A percentile compares a stretch with the other conserved stretches of the same genome.
Conservation (phyloP, 768 basidiomycete genomes). For the Sistotremastrum suecicum region DNA sequence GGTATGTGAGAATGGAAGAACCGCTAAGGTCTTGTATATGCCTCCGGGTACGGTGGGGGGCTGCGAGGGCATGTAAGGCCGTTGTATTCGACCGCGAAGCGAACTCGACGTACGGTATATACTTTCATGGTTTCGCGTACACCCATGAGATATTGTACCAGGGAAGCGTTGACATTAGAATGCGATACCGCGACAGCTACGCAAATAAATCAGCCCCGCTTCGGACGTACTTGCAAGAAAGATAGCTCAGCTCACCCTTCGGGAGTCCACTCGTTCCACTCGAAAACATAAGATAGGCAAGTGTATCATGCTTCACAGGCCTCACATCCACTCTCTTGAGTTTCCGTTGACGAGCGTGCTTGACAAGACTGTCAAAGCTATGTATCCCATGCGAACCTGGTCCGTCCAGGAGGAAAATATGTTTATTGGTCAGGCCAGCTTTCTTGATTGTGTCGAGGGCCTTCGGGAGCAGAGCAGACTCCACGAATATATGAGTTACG, state of each 20-base stretch:
- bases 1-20: constrained; percentile 55
- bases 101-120: constrained; percentile 20
- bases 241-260: constrained; percentile 33
- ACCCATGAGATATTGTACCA: constrained; percentile 14
- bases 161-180: constrained; percentile 8
- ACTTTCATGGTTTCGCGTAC: constrained; percentile 19
- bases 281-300: constrained; percentile 63
- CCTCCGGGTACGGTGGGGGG: constrained; percentile 27
- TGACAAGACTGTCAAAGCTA: constrained; percentile 32
- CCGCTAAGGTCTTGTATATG: constrained; percentile 35
- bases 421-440: constrained; percentile 8
- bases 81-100: background rate
- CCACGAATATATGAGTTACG: constrained; percentile 40
- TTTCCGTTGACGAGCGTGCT: constrained; percentile 20
- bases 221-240: background rate
- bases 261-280: constrained; percentile 69
- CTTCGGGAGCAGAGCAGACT: constrained; percentile 27
- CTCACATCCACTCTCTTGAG: constrained; percentile 28
- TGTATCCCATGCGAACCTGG: constrained; percentile 22
- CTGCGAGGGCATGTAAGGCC: constrained; percentile 19
- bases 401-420: constrained; percentile 7
- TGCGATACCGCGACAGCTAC: constrained; percentile 18
- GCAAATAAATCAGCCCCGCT: background rate
- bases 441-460: constrained; percentile 25
- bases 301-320: constrained; percentile 33